Evolutionary conservation across 2,329 filamentous ascomycete genomes (phyloP), one percentile per base, ranked within the genome.

Genomic region (Aureobasidium sp.): DNA sequence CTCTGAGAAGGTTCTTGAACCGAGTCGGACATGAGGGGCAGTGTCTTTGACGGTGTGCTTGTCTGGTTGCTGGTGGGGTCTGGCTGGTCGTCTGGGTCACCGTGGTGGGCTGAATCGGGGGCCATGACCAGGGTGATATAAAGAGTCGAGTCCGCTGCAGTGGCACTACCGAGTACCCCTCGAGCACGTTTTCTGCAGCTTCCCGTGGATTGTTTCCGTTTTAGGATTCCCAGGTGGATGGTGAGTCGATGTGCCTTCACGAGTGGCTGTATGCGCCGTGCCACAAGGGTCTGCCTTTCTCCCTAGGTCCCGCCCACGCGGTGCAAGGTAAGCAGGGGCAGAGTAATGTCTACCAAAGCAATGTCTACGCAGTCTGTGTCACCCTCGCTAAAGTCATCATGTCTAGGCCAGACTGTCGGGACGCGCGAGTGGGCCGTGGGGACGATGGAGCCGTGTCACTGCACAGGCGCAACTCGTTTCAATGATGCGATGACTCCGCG

Each of bases 21-120:
- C 61, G 75, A 72, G 70, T 74, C 72, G 67, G 76, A 74, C 78
- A 80, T 80, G 63, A 64, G 9, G 70, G 52, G 52, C 24, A n/a
- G 57, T n/a, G 45, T 31, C 27, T 33, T 35, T 4, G 58, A 50
- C 15, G 24, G 58, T 2, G 53, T 22, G 27, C 17, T 42, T 24
- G 49, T 52, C n/a, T 57, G 53, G 40, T 47, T 48, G 47, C 29
- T 29, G 15, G 39, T 7, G 35, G 37, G 15, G 50, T 54, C 50
- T 22, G 39, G 29, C 29, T 44, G 40, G 14, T 44, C 45, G 39
- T 49, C 17, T 35, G 57, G 35, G 35, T 33, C 40, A 45, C 31
- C 44, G 45, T 31, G 44, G 17, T 39, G 19, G 45, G 24, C 17
- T 33, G 27, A 45, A 24, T 78, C 76, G 66, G 69, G 70, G 69